phyloP scores from a whole-genome alignment of 345 rosid genomes.

The Heritiera fomes region DNA sequence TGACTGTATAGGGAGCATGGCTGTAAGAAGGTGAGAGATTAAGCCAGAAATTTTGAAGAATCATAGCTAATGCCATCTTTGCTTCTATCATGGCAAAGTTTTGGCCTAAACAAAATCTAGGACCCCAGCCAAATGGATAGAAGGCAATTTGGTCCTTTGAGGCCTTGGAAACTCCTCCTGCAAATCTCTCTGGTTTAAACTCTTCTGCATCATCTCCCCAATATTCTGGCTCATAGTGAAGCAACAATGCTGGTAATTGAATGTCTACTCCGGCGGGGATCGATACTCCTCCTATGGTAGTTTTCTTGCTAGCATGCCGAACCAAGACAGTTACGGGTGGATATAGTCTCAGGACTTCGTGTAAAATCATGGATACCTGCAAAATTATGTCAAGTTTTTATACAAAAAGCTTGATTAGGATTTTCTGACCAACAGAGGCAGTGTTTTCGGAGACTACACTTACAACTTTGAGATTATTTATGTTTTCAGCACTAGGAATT shows the following conservation, averaged over 20 bases:
- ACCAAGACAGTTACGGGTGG: slow-evolving; percentile 6
- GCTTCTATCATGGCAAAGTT: slow-evolving; percentile 50
- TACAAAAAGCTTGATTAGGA: background rate
- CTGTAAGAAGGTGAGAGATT: slow-evolving; percentile 48
- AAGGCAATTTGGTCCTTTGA: slow-evolving; percentile 47
- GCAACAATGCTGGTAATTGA: slow-evolving; percentile 16
- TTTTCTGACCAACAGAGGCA: background rate
- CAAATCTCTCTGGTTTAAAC: slow-evolving; percentile 36
- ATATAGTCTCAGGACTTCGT: slow-evolving; percentile 29
- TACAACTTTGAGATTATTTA: slow-evolving; percentile 33
- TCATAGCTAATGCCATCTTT: slow-evolving; percentile 42
- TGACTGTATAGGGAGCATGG: slow-evolving; percentile 45
- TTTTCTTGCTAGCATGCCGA: background rate
- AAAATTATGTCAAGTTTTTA: background rate
- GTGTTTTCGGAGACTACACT: background rate
- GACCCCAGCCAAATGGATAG: slow-evolving; percentile 55
- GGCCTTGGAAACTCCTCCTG: slow-evolving; percentile 39
- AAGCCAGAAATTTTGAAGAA: slow-evolving; percentile 42
- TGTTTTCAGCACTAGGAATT: slow-evolving; percentile 4
- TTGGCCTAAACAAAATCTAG: slow-evolving; percentile 55
- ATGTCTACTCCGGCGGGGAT: slow-evolving; percentile 26
- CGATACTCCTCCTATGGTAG: slow-evolving; percentile 5
- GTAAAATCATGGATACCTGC: slow-evolving; percentile 21
- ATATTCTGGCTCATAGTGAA: slow-evolving; percentile 24
- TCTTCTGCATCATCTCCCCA: slow-evolving; percentile 41